Base-by-base conservation (phyloP, 495 filamentous ascomycete species). In the Stereocaulon alpinum region DNA sequence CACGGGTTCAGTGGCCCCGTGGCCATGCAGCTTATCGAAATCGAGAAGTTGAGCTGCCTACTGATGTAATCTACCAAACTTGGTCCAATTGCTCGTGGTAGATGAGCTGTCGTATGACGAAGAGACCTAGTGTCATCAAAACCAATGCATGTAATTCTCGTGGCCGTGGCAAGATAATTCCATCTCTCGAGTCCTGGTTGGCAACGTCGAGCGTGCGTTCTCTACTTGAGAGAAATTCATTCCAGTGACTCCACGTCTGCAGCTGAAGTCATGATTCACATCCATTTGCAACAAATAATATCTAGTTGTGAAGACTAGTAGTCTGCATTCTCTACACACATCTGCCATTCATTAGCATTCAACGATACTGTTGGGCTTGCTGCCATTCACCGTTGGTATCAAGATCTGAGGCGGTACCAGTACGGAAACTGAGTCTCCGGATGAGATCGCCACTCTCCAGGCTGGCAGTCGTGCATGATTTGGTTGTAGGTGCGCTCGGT, bases 401-500 rank as follows among this genome's bases (percentile, higher is more conserved):
- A 37, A 37, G 34, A 3, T 10, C 7, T 37, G 12, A 37, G 58
- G 45, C 66, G 66, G 34, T 61, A 50, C 32, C 44, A 67, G 43
- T 61, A 65, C 7, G 61, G 60, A 50, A 58, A 67, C 4, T 63
- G 63, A 30, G 30, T 51, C 2, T 50, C 2, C 15, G 43, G 40
- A 12, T 54, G 37, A 15, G 22, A 30, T 37, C 34, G 34, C 69
- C 69, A 71, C 4, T 61, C 59, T 4, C 69, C 69, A 24, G 69
- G 69, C 47, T 67, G 68, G 18, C 64, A 61, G 24, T 41, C 48
- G 5, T 61, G 53, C 58, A 63, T 60, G 29, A 68, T 68, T 1
- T 61, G 61, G 34, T 62, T 67, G 18, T 60, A 55, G 6, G 63
- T 70, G 14, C 68, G 61, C 41, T 68, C 27, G 2, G 60, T 65